phyloP scores from a whole-genome alignment of 2,329 filamentous ascomycete genomes.

The Aspergillus brunneoviolaceus region DNA sequence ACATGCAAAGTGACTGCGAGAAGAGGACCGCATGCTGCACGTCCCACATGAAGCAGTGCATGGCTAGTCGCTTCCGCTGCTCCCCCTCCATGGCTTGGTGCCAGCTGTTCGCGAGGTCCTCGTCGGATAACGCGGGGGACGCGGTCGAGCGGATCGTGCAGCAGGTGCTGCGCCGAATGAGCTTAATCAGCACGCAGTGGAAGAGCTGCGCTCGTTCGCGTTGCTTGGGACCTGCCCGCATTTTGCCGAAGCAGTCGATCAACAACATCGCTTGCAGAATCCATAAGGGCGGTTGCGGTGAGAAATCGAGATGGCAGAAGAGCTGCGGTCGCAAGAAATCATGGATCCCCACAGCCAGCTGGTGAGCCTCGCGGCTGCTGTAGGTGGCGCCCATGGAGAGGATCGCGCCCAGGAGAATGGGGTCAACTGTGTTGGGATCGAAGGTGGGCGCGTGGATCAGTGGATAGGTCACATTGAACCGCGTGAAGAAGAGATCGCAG shows the following conservation, averaged over 20 bases:
- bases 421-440: slow-evolving; percentile 50
- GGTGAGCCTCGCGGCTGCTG: slow-evolving; percentile 57
- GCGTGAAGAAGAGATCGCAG: slow-evolving; percentile 59
- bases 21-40: slow-evolving; percentile 65
- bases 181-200: slow-evolving; percentile 55
- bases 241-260: slow-evolving; percentile 66
- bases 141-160: slow-evolving; percentile 46
- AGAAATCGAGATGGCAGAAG: slow-evolving; percentile 59
- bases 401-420: slow-evolving; percentile 55
- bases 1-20: slow-evolving; percentile 67
- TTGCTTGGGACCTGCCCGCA: slow-evolving; percentile 61
- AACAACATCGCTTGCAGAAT: slow-evolving; percentile 61
- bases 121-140: slow-evolving; percentile 28
- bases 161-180: slow-evolving; percentile 55
- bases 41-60: slow-evolving; percentile 67
- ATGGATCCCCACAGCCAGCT: slow-evolving; percentile 62
- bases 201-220: slow-evolving; percentile 64
- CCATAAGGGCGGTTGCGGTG: slow-evolving; percentile 60
- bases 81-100: slow-evolving; percentile 55
- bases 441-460: slow-evolving; percentile 61
- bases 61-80: slow-evolving; percentile 59
- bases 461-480: slow-evolving; percentile 62
- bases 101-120: slow-evolving; percentile 52
- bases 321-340: slow-evolving; percentile 60
- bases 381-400: slow-evolving; percentile 64